Base-by-base conservation (phyloP, 2,329 filamentous ascomycete species). In the Diaporthe caulivora region DNA sequence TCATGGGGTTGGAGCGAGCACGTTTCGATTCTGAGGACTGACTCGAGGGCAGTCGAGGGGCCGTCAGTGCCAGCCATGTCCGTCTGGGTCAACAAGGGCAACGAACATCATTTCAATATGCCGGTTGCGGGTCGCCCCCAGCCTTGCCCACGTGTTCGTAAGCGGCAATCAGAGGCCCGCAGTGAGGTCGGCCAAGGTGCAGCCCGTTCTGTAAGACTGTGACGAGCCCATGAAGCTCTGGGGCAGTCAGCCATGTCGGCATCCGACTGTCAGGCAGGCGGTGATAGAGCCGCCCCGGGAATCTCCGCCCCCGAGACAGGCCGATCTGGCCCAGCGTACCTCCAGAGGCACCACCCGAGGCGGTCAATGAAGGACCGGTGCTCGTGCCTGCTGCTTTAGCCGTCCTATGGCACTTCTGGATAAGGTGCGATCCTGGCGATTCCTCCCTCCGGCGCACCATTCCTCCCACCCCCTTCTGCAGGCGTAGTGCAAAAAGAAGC, bases 1-100 rank as follows among this genome's bases (percentile, higher is more conserved):
- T 67, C 62, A 67, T 67, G 62, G 44, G 42, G 31, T n/a, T 53
- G 62, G 24, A 51, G 47, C 62, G 40, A 53, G 62, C 62, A 67
- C 62, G 62, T 67, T 65, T 53, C 47, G 62, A 18, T 67, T 21
- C 31, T 11, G 47, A 53, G n/a, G 47, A 67, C 62, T 67, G 62
- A 67, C 62, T 67, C 62, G 62, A 67, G 47, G 44, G n/a, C n/a
- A 11, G 62, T 53, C 15, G 21, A 29, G 49, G 31, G n/a, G 21
- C 31, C 21, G 37, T 37, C 44, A n/a, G 51, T 53, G n/a, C 17
- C 62, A 53, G 62, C 31, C 62, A 67, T 31, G n/a, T 64, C 37
- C 11, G 37, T 26, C 31, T 34, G 13, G 29, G 7, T 65, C 21
- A 29, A 51, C 42, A 49, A 51, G 62, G 62, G 29, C 29, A 34